A percentile compares a stretch with the other conserved stretches of the same genome.
Conservation (phyloP, 2,329 filamentous ascomycete species). For the Akanthomyces dipterigenus region DNA sequence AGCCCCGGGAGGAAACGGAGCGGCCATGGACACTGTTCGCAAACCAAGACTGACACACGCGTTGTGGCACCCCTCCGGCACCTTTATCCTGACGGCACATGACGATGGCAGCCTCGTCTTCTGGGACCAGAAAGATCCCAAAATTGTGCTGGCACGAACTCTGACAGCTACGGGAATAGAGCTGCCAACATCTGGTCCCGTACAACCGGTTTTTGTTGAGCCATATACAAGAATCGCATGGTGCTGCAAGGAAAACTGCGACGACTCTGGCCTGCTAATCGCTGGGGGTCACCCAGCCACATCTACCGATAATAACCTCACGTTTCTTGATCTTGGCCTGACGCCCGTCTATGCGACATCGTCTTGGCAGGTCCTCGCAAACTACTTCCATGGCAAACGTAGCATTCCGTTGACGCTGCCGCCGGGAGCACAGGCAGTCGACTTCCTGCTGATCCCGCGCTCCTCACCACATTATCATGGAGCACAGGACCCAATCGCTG, state of each 20-base stretch:
- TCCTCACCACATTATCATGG: conserved; percentile 79
- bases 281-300: conserved; percentile 71
- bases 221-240: conserved; percentile 76
- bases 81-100: conserved; percentile 78
- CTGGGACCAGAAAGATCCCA: conserved; percentile 88
- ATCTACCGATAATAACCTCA: conserved; percentile 66
- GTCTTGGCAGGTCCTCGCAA: conserved; percentile 73
- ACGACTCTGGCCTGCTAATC: conserved; percentile 84
- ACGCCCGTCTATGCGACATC: conserved; percentile 91
- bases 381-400: conserved; percentile 73
- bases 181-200: conserved; percentile 48
- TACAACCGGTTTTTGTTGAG: conserved; percentile 55
- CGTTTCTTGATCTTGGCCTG: conserved; percentile 80
- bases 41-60: conserved; percentile 74
- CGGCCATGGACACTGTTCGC: conserved; percentile 54
- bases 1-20: conserved; percentile 73
- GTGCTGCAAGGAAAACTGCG: conserved; percentile 91
- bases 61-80: conserved; percentile 90
- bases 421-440: conserved; percentile 65
- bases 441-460: conserved; percentile 80
- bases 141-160: conserved; percentile 76
- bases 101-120: conserved; percentile 89
- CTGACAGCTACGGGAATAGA: conserved; percentile 69
- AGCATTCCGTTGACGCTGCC: conserved; percentile 69
- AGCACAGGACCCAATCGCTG: conserved; percentile 82